phyloP scores from a whole-genome alignment of 2,329 filamentous ascomycete genomes.

The Pseudovirgaria hyperparasitica region DNA sequence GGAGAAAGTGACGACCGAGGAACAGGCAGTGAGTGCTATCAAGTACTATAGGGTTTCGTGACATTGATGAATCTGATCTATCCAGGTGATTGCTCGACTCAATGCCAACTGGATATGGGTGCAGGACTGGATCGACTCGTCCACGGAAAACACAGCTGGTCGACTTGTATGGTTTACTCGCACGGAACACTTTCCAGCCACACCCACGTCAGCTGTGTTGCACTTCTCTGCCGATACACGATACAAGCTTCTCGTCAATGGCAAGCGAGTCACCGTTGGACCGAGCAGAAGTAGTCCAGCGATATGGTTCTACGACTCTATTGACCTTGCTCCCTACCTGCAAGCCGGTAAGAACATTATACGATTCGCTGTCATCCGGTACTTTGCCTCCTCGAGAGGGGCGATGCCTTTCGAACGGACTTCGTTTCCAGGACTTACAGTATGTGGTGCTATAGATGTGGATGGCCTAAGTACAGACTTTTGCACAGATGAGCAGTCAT shows the following conservation, averaged over 20 bases:
- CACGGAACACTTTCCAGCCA: slow-evolving; percentile 9
- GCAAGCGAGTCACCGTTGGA: slow-evolving; percentile 21
- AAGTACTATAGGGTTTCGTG: no score
- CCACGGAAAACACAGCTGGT: slow-evolving; percentile 18
- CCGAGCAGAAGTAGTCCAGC: slow-evolving; percentile 22
- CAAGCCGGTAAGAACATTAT: slow-evolving; percentile 14
- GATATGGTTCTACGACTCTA: slow-evolving; percentile 22
- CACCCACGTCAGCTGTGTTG: slow-evolving; percentile 10
- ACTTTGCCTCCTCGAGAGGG: slow-evolving; percentile 11
- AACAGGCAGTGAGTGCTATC: no score
- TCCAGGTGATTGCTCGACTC: slow-evolving; percentile 21
- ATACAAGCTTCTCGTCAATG: slow-evolving; percentile 31
- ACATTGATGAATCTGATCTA: no score
- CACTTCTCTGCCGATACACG: slow-evolving; percentile 29
- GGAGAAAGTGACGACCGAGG: no score
- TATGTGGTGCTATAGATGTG: slow-evolving; percentile 9
- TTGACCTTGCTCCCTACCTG: slow-evolving; percentile 17
- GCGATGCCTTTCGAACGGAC: slow-evolving; percentile 21
- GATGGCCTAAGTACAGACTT: slow-evolving; percentile 1
- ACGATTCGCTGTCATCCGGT: slow-evolving; percentile 16
- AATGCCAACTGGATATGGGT: slow-evolving; percentile 29
- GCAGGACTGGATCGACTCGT: slow-evolving; percentile 21
- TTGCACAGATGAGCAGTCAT: slow-evolving; percentile 8
- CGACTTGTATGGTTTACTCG: slow-evolving; percentile 20
- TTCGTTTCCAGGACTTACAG: slow-evolving; percentile 14